These are phyloP conservation scores for Silene latifolia DNA, from an alignment of 148 eudicot species.

Conservation along the genomic window DNA sequence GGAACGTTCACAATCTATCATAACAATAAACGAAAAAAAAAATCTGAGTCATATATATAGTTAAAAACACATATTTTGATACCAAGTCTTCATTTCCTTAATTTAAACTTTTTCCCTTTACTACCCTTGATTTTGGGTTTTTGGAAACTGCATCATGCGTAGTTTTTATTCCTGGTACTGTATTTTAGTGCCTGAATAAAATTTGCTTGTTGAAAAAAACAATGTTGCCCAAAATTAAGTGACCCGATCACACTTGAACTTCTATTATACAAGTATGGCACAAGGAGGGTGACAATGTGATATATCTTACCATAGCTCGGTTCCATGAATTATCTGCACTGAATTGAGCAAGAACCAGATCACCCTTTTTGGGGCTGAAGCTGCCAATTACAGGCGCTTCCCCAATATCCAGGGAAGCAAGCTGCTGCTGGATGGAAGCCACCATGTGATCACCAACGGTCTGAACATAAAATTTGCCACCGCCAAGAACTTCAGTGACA, in stretches of 20 bases:
- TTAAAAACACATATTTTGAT: background rate
- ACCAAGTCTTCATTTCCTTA: background rate
- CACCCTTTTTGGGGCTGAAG: conserved; percentile 86
- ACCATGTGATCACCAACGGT: conserved; percentile 59
- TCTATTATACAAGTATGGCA: background rate
- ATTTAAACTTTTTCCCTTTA: background rate
- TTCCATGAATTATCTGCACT: conserved; percentile 89
- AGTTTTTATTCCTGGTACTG: background rate
- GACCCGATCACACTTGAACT: background rate
- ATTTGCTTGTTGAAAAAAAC: background rate
- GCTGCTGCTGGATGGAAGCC: conserved; percentile 75
- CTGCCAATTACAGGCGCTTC: conserved; percentile 73
- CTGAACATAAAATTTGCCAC: conserved; percentile 91
- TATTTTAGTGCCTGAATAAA: background rate
- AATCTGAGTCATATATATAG: background rate
- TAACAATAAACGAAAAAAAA: background rate
- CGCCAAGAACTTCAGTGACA: conserved; percentile 79
- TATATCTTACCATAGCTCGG: conserved; percentile 74
- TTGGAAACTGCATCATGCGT: background rate
- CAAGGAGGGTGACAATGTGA: background rate
- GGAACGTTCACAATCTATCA: conserved; percentile 57
- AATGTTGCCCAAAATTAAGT: background rate
- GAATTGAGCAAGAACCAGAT: conserved; percentile 78
- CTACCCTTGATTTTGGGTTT: background rate
- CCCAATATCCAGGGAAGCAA: conserved; percentile 59